A percentile compares a stretch with the other conserved stretches of the same genome.
These are phyloP conservation scores for Choiromyces venosus DNA, from an alignment of 495 filamentous ascomycete species.

Conservation along the genomic window DNA sequence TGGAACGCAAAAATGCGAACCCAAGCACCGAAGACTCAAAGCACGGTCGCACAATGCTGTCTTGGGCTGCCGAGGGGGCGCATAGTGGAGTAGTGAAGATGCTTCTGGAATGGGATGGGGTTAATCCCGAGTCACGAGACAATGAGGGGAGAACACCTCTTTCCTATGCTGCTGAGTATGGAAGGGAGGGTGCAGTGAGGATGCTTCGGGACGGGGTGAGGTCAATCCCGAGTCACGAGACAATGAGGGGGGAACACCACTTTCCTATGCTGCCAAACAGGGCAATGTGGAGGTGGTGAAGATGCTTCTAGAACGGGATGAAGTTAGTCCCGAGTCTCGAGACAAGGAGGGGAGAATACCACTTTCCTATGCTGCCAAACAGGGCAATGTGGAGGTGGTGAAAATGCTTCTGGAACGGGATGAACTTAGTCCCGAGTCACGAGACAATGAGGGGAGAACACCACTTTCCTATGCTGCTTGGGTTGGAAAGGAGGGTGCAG, in stretches of 20 bases:
- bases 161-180: too few relatives aligned
- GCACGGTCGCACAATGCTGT: constrained; percentile 38
- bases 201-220: too few relatives aligned
- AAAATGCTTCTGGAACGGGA: constrained; percentile 2
- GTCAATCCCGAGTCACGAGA: too few relatives aligned
- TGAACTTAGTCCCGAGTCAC: constrained; percentile 12
- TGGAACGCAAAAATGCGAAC: constrained; percentile 6
- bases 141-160: too few relatives aligned
- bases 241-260: too few relatives aligned
- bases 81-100: constrained; percentile 30
- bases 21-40: constrained; percentile 10
- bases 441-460: constrained; percentile 17
- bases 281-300: too few relatives aligned
- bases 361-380: constrained; percentile 43
- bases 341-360: constrained; percentile 40
- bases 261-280: too few relatives aligned
- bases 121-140: too few relatives aligned
- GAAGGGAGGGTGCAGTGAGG: too few relatives aligned
- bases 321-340: constrained; percentile 14
- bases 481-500: constrained; percentile 35
- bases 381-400: constrained; percentile 44
- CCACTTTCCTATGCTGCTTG: constrained; percentile 38
- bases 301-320: constrained; percentile 31
- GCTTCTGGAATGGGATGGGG: too few relatives aligned
- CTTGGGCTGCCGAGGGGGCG: constrained; percentile 39